phyloP scores from a whole-genome alignment of 2,329 filamentous ascomycete genomes.

The Nemania bipapillata region DNA sequence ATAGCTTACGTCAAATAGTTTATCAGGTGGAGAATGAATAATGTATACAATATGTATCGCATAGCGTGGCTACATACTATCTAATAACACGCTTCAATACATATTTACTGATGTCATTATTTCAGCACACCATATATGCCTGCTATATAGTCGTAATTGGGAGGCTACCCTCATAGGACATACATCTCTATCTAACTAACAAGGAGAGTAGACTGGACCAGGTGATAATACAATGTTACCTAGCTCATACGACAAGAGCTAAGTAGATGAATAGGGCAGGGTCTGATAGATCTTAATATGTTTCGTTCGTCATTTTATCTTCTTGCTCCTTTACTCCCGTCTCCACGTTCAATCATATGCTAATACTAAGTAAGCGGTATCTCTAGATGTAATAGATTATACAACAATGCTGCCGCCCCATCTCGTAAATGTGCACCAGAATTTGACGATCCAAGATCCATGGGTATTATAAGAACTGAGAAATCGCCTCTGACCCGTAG shows the following conservation, averaged over 20 bases:
- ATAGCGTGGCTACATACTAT: no score
- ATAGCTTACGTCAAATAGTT: no score
- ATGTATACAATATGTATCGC: no score
- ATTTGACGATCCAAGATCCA: not conserved
- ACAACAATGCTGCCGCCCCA: conserved; percentile 20
- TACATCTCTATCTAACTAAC: not conserved
- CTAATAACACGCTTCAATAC: no score
- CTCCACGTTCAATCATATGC: not conserved
- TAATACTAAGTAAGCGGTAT: conserved; percentile 20
- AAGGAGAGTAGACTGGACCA: not conserved
- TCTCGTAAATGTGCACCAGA: conserved; percentile 26
- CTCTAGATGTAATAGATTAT: conserved; percentile 29
- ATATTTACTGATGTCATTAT: no score
- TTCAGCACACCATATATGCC: no score
- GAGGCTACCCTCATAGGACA: not conserved
- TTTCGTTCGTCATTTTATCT: conserved; percentile 17
- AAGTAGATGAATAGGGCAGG: not conserved
- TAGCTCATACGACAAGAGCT: not conserved
- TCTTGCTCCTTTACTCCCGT: conserved; percentile 6
- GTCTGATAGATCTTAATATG: not conserved
- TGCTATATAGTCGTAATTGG: no score
- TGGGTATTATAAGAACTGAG: conserved; percentile 20
- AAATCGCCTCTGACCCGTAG: not conserved
- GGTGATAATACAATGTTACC: not conserved
- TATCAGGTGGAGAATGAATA: no score